A percentile compares a stretch with the other conserved stretches of the same genome.
Evolutionary conservation across 2,329 filamentous ascomycete genomes (phyloP).

Genomic region (Trichoderma brevicompactum): DNA sequence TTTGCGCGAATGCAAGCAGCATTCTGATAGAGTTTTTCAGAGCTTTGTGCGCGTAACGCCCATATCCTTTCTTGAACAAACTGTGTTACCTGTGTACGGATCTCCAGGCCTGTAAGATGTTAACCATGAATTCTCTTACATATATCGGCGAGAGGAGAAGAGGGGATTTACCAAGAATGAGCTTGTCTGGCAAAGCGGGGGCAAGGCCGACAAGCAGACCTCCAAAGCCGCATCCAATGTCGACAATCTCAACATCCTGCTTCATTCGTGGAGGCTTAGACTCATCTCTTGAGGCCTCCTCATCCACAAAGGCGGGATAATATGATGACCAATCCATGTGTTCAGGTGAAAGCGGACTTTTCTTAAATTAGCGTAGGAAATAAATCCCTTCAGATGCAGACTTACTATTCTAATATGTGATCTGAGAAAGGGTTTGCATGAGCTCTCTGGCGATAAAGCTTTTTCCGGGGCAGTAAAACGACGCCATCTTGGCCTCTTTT

Average conservation of each 20-base stretch:
- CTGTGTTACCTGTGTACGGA: conserved; percentile 85
- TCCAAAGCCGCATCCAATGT: conserved; percentile 97
- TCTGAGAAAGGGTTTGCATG: conserved; percentile 99
- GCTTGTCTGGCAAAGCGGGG: conserved; percentile 76
- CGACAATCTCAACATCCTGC: conserved; percentile 85
- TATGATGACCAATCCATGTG: conserved; percentile 90
- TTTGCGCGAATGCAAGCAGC: conserved; percentile 88
- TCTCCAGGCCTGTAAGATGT: conserved; percentile 75
- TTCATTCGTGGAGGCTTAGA: conserved; percentile 37
- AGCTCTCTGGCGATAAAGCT: conserved; percentile 92
- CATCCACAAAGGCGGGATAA: conserved; percentile 73
- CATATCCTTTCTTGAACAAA: conserved; percentile 88
- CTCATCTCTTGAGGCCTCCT: conserved; percentile 41
- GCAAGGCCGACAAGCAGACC: conserved; percentile 86
- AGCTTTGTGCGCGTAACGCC: conserved; percentile 72
- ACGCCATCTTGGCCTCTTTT: conserved; percentile 56
- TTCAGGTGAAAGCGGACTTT: conserved; percentile 74
- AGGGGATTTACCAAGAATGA: conserved; percentile 73
- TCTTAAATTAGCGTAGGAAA: conserved; percentile 10
- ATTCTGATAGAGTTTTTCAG: conserved; percentile 73
- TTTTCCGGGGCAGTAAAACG: conserved; percentile 81
- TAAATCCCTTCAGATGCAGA: conserved; percentile 10
- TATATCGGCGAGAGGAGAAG: background rate
- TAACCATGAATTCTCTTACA: background rate
- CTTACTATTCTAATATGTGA: conserved; percentile 83